phyloP scores from a whole-genome alignment of 2,329 filamentous ascomycete genomes.

The Endoconidiophora laricicola region DNA sequence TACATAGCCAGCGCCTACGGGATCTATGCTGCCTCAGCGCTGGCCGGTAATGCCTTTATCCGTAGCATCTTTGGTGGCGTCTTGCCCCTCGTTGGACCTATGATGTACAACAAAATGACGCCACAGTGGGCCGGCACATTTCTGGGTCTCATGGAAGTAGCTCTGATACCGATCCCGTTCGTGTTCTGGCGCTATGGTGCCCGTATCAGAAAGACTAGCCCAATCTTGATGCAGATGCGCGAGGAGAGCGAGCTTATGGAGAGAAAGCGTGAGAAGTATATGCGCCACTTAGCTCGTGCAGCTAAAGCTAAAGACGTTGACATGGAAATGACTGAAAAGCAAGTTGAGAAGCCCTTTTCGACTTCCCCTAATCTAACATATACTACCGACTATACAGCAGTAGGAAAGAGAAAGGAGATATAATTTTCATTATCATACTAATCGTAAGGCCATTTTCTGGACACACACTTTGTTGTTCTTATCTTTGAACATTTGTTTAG shows the following conservation, averaged over 20 bases:
- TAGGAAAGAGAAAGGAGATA: background rate
- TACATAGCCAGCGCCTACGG: constrained; percentile 67
- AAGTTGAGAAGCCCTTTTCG: background rate
- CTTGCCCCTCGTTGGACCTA: constrained; percentile 56
- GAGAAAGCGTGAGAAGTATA: constrained; percentile 8
- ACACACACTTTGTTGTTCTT: too few relatives aligned
- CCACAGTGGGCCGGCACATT: constrained; percentile 68
- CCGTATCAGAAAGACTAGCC: constrained; percentile 34
- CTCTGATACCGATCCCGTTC: constrained; percentile 63
- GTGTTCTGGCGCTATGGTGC: constrained; percentile 53
- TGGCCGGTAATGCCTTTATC: constrained; percentile 65
- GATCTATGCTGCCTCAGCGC: constrained; percentile 64
- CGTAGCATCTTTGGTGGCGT: constrained; percentile 60
- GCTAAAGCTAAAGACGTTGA: background rate
- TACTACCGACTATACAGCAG: too few relatives aligned
- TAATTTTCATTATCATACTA: background rate
- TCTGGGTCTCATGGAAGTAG: constrained; percentile 54
- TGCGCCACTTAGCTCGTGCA: background rate
- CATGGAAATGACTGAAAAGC: background rate
- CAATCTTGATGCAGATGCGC: constrained; percentile 27
- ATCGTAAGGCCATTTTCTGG: background rate
- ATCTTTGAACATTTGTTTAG: too few relatives aligned
- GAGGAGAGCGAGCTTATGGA: constrained; percentile 26
- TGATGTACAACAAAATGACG: constrained; percentile 52
- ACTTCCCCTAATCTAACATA: too few relatives aligned